Conservation (phyloP, 306 rosid genomes). For the Vicia villosa region DNA sequence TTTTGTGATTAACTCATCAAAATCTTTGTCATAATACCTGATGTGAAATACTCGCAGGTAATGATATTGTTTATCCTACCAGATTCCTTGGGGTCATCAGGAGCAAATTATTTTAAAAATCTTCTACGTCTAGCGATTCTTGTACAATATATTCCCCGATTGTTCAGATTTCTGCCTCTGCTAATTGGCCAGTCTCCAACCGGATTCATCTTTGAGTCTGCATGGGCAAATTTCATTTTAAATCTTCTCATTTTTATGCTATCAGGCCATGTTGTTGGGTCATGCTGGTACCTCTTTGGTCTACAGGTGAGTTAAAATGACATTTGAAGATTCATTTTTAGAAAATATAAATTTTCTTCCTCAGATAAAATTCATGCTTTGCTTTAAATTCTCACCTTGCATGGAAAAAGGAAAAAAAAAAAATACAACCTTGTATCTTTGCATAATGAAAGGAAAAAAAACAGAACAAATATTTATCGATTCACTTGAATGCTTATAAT, state of each 20-base stretch:
- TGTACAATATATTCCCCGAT: slow-evolving; percentile 72
- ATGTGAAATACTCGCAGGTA: slow-evolving; percentile 55
- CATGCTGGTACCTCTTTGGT: slow-evolving; percentile 81
- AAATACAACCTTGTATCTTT: neutral
- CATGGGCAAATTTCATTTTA: slow-evolving; percentile 68
- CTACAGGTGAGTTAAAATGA: slow-evolving; percentile 61
- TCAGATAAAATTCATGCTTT: neutral
- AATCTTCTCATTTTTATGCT: slow-evolving; percentile 73
- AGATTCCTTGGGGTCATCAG: slow-evolving; percentile 51
- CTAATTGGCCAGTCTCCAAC: slow-evolving; percentile 75
- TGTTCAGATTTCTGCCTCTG: slow-evolving; percentile 73
- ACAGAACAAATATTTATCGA: slow-evolving; percentile 10
- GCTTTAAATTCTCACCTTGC: slow-evolving; percentile 11
- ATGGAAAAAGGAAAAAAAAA: neutral
- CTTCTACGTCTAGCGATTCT: slow-evolving; percentile 66
- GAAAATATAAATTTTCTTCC: slow-evolving; percentile 29
- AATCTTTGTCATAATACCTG: slow-evolving; percentile 21
- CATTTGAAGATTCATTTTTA: neutral
- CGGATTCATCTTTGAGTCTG: slow-evolving; percentile 67
- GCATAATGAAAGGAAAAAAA: neutral
- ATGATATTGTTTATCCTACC: slow-evolving; percentile 59
- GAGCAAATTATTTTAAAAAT: slow-evolving; percentile 79
- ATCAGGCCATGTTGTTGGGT: slow-evolving; percentile 72
- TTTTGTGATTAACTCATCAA: slow-evolving; percentile 6
- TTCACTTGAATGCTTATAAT: slow-evolving; percentile 22